Base-by-base conservation (phyloP, 257 asterid species). In the Cynanchum wilfordii region DNA sequence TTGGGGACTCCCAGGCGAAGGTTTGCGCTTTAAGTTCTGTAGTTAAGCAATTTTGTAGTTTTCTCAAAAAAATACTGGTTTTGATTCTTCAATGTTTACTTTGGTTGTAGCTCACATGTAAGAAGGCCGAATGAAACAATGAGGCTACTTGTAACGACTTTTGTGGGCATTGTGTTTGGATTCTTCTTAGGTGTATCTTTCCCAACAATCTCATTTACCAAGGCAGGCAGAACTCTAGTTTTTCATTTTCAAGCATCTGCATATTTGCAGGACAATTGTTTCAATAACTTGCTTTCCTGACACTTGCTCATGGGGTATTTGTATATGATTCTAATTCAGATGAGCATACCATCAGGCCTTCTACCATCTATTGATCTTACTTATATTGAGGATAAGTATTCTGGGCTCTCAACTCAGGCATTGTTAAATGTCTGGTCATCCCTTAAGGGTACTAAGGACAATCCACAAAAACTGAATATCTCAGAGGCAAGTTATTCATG, bases 101-200 rank as follows among this genome's bases (percentile, higher is more conserved):
- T 64, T 74, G 71, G 64, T 70, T 81, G 87, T 84, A 81, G 86
- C 78, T 76, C 82, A 77, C 87, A 80, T 64, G 30, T 59, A 33
- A 84, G 96, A 79, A 85, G 90, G 79, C 81, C 95, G 55, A 87
- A 87, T 66, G 97, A 85, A 73, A 84, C 87, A 5, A 89, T 91
- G 99, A 85, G 90, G 89, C 85, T 93, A 15, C 72, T 89, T 27
- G 77, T 87, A 30, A 89, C 96, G 17, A 87, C 96, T 68, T 79
- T 87, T 24, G 87, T 88, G 75, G 99, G 96, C 67, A 76, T 87
- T 68, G 84, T 91, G 52, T 75, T 88, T 66, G 99, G 97, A 69
- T 94, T 89, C 87, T 87, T 87, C 77, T 72, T 94, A 75, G 99
- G 97, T 42, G 95, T 84, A 86, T 87, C 97, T n/a, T 89, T 87